Base-by-base conservation (phyloP, 805 yeast species). In the Saccharomycopsis javanensis region DNA sequence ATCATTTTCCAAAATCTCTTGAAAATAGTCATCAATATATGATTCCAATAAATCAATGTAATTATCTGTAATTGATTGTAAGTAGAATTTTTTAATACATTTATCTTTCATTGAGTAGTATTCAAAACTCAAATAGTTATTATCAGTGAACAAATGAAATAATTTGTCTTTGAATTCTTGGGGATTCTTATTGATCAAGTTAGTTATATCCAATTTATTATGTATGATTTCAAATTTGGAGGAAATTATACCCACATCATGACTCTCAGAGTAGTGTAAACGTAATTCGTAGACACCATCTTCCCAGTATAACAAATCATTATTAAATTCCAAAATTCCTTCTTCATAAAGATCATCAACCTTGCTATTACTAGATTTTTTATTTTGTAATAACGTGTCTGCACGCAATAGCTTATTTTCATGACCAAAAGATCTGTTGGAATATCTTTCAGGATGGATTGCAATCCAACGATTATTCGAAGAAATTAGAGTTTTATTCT, bases 271-370 rank as follows among this genome's bases (percentile, higher is more conserved):
- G 55, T 78, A 73, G 65, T 87, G 94, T 64, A 84, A 84, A 66
- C 95, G 75, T 62, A 87, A 76, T 69, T 87, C 92, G 69, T 81
- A 87, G 34, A 79, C 73, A 0, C 95, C 95, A 45, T 78, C 80
- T 63, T 83, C 85, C 80, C 83, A 84, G 63, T 75, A 75, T 48
- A 84, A 69, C 53, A 76, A 70, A 4, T 74, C 73, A 6, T 75
- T 73, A 10, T 71, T 66, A 64, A 87, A 87, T 10, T 64, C 70
- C 6, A 79, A 73, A 11, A 66, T 62, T 1, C 92, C 91, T 3
- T 65, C 61, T 8, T 69, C 65, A 25, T 61, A 60, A 5, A 64
- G 65, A 15, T 61, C 63, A 23, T 55, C 58, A 1, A 54, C 50
- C 11, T 61, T 55, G n/a, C 18, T 48, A 4, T 50, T 50, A 10